phyloP scores from a whole-genome alignment of 331 rosid genomes.

The Pyracantha coccinea region DNA sequence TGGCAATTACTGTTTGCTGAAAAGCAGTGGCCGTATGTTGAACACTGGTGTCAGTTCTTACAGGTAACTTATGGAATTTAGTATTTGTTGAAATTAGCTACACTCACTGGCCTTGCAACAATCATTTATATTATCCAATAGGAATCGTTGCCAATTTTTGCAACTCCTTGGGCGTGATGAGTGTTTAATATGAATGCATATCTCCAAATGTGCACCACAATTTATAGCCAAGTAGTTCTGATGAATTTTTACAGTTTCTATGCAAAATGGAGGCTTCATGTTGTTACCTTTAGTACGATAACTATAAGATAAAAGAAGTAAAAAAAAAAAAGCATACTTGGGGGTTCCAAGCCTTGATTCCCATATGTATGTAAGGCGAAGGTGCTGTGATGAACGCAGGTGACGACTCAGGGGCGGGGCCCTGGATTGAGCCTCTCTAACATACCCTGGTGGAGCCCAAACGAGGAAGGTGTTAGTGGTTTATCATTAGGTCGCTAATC shows the following conservation, averaged over 20 bases:
- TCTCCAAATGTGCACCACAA: background rate
- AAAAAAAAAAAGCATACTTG: too few relatives aligned
- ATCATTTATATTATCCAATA: background rate
- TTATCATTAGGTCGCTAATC: too few relatives aligned
- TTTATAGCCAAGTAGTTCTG: too few relatives aligned
- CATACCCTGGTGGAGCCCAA: too few relatives aligned
- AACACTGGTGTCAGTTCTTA: slow-evolving; percentile 96
- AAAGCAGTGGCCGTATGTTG: slow-evolving; percentile 95
- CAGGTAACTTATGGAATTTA: slow-evolving; percentile 44
- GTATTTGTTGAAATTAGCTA: background rate
- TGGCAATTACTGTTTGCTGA: slow-evolving; percentile 98
- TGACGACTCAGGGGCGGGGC: too few relatives aligned
- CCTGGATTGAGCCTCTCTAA: too few relatives aligned
- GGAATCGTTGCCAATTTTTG: background rate
- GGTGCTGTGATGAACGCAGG: too few relatives aligned
- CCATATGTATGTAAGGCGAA: too few relatives aligned
- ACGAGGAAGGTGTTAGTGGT: too few relatives aligned
- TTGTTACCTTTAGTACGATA: background rate
- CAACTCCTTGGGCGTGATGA: background rate
- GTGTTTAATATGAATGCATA: background rate
- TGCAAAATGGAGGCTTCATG: background rate
- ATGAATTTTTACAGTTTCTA: too few relatives aligned
- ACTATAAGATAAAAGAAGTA: too few relatives aligned
- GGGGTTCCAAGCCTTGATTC: too few relatives aligned
- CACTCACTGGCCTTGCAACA: background rate